Percentiles rank a stretch among this genome's conserved stretches.
phyloP scores from a whole-genome alignment of 441 rosid species.

The Erodium trifolium region DNA sequence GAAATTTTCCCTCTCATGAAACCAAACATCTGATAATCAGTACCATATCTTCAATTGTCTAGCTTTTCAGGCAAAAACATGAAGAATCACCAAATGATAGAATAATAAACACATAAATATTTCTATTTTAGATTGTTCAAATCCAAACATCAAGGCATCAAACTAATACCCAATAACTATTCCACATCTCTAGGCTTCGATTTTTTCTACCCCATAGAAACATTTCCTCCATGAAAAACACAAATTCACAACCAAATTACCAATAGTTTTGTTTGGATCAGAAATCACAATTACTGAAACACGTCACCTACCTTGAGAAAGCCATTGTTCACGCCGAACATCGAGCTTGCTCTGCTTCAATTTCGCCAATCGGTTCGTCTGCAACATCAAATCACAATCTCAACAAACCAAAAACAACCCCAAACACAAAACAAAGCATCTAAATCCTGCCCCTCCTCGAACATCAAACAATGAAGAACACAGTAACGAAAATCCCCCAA shows the following conservation, averaged over 20 bases:
- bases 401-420: neutral
- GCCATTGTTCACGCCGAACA: constrained; percentile 52
- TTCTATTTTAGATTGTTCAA: neutral
- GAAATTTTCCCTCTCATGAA: neutral
- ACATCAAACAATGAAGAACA: neutral
- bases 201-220: neutral
- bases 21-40: neutral
- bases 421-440: neutral
- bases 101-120: neutral
- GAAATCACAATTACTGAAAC: neutral
- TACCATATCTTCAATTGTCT: too few relatives aligned
- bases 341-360: constrained; percentile 43
- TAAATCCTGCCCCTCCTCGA: neutral
- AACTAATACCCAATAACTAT: neutral
- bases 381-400: constrained; percentile 7
- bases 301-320: constrained; percentile 32
- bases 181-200: neutral
- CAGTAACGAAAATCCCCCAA: neutral
- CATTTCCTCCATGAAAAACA: neutral
- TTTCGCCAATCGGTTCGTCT: constrained; percentile 41
- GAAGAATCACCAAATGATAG: neutral
- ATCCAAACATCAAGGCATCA: neutral
- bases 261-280: neutral
- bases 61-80: neutral
- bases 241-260: neutral